These are phyloP conservation scores for Globisporangium camurandrum DNA, from an alignment of 352 stramenopile species.

Conservation along the genomic window DNA sequence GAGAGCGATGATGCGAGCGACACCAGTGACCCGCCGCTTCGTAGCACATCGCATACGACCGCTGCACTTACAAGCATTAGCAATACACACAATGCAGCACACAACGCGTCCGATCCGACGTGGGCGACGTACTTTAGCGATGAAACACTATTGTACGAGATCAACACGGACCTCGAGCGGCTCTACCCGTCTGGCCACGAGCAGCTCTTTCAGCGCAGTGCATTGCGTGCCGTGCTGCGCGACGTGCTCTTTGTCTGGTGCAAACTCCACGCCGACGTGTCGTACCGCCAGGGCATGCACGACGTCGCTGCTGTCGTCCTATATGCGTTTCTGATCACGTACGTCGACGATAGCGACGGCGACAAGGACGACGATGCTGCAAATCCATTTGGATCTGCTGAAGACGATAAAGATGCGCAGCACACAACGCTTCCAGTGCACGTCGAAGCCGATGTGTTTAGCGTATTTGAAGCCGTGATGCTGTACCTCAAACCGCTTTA, in stretches of 20 bases:
- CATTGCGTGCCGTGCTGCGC: conserved; percentile 51
- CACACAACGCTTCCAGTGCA: conserved; percentile 22
- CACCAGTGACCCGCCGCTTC: not conserved
- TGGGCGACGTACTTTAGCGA: conserved; percentile 71
- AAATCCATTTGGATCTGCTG: no score
- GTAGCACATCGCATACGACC: not conserved
- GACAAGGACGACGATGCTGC: not conserved
- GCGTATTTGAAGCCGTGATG: conserved; percentile 73
- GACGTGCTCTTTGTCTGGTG: conserved; percentile 83
- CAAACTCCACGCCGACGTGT: conserved; percentile 66
- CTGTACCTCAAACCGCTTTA: conserved; percentile 75
- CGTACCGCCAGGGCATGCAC: conserved; percentile 84
- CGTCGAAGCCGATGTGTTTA: conserved; percentile 57
- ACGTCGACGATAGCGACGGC: not conserved
- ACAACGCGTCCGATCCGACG: not conserved
- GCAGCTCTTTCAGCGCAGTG: conserved; percentile 65
- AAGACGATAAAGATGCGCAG: no score
- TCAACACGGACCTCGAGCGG: conserved; percentile 75
- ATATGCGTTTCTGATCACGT: conserved; percentile 42
- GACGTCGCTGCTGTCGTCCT: conserved; percentile 75
- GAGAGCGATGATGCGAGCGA: conserved; percentile 2
- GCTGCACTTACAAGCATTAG: not conserved
- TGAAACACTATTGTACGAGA: conserved; percentile 63
- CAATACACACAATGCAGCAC: not conserved
- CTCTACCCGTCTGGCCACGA: conserved; percentile 71